Conservation (phyloP, 257 asterid species). For the Solanum verrucosum region DNA sequence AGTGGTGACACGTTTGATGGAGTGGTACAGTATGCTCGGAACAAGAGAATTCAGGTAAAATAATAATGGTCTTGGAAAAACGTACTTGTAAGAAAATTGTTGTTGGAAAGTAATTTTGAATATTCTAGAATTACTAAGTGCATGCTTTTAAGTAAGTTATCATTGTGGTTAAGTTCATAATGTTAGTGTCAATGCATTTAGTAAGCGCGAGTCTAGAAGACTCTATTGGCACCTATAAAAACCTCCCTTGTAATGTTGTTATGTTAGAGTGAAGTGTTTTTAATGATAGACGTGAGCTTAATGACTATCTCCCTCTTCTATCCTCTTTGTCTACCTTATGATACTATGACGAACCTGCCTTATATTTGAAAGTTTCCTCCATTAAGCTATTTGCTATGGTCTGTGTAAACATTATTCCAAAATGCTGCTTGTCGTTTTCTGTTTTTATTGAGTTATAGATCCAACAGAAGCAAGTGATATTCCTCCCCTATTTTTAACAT, state of each 20-base stretch:
- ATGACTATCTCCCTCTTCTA: neutral
- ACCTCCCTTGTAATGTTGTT: neutral
- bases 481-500: neutral
- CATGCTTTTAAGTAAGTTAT: neutral
- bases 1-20: constrained; percentile 53
- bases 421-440: neutral
- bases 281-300: neutral
- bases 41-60: constrained; percentile 83
- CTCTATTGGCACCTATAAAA: neutral
- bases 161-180: neutral
- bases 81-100: neutral
- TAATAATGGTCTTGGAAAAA: neutral
- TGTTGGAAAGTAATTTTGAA: neutral
- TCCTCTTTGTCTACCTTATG: neutral
- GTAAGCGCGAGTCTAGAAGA: neutral
- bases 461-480: neutral
- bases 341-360: neutral
- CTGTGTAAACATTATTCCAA: neutral
- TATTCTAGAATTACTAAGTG: neutral
- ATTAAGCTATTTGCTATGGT: neutral
- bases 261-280: neutral
- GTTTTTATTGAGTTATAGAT: neutral
- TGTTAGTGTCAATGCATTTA: neutral
- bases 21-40: constrained; percentile 79
- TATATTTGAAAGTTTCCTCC: neutral